Base-by-base conservation (phyloP, 495 filamentous ascomycete species). In the Penicillium mononematosum region DNA sequence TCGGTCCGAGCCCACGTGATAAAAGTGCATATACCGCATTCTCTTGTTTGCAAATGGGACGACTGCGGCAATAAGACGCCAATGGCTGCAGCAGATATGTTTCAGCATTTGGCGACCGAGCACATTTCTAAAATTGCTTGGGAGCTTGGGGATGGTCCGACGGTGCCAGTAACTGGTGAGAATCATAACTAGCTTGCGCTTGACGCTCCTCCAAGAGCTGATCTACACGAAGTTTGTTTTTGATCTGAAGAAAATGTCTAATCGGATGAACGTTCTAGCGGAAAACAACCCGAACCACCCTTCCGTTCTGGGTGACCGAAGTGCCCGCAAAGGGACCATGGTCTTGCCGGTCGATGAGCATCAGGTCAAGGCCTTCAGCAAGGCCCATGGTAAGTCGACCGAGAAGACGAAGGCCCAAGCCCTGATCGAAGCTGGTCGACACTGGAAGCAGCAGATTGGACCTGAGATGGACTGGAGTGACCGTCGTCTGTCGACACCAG, bases 1-100 rank as follows among this genome's bases (percentile, higher is more conserved):
- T 85, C 85, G 1, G 75, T 94, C 20, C 82, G 83, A 53, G 82
- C 80, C 51, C 90, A 95, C 65, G 64, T 92, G 20, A 61, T 76
- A 31, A 80, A 85, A 52, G 71, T 85, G 5, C 89, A 78, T 41
- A 63, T 74, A 4, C 65, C 67, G 1, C 57, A 70, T 36, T 63
- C 45, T 58, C 67, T 64, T 39, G 58, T 31, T 14, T 79, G 76
- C 48, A 58, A 44, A 20, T 79, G 76, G 76, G 50, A 63, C 20
- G 64, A 45, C 9, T 79, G 76, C 45, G 29, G 54, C 0, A 52
- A 50, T n/a, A 10, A 11, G 24, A 64, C 46, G 44, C 65, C 56
- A 10, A 58, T 56, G 51, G 59, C 66, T 49, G 69, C 77, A 7
- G 63, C 67, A 0, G 67, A 73, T 7, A 88, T 91, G 75, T 65